Percentiles rank a stretch among this genome's conserved stretches.
Conservation (phyloP, 139 green algal genomes). For the Tetratostichococcus sp. region DNA sequence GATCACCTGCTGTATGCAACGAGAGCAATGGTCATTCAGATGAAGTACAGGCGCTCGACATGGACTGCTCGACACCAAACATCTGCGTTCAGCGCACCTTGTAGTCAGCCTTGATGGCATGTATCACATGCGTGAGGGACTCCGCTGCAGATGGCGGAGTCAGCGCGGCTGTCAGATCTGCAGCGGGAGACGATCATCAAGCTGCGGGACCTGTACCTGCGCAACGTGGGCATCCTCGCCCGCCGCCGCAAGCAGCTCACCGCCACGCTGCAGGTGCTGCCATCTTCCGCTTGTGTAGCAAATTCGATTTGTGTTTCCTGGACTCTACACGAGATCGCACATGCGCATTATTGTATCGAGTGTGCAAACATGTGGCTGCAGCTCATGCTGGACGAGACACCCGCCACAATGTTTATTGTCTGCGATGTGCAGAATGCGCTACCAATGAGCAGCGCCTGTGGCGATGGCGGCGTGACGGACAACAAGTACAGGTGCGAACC, state of each 20-base stretch:
- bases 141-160: not conserved
- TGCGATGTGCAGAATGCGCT: not conserved
- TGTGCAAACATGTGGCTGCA: no score
- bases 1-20: no score
- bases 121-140: no score
- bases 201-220: slow-evolving; percentile 1
- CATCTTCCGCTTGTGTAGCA: not conserved
- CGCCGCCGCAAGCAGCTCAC: not conserved
- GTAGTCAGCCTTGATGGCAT: no score
- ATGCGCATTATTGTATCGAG: no score
- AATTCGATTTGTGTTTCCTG: not conserved
- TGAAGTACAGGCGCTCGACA: no score
- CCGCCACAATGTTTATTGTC: no score
- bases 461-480: not conserved
- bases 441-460: not conserved
- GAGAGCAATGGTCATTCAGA: no score
- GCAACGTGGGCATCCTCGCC: not conserved
- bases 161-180: not conserved
- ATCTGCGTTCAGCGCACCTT: no score
- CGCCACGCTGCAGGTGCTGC: not conserved
- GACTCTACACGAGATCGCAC: no score
- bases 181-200: not conserved
- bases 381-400: no score
- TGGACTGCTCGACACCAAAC: no score
- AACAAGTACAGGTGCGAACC: slow-evolving; percentile 1